phyloP scores from a whole-genome alignment of 495 filamentous ascomycete species.

The Podospora bellae-mahoneyi region DNA sequence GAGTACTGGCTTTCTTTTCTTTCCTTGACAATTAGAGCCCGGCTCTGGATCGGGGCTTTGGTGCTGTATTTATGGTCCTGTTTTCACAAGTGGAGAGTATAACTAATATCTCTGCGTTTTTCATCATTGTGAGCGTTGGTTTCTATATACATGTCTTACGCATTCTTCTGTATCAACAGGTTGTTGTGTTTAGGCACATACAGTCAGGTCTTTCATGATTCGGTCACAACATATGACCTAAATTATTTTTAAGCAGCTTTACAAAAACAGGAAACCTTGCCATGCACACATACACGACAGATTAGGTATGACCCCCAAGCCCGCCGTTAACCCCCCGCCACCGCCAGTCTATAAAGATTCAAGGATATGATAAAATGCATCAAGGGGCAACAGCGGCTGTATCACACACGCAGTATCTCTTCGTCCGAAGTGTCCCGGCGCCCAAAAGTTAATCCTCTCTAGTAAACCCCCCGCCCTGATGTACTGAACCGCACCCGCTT shows the following conservation, averaged over 20 bases:
- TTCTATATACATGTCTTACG: no score
- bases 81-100: neutral
- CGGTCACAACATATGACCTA: neutral
- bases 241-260: neutral
- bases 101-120: neutral
- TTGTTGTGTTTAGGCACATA: no score
- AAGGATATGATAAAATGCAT: slow-evolving; percentile 20
- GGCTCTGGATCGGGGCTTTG: no score
- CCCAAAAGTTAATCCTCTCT: neutral
- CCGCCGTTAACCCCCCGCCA: slow-evolving; percentile 24
- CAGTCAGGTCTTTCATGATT: neutral
- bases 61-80: neutral
- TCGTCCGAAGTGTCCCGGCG: neutral
- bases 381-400: slow-evolving; percentile 11
- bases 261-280: slow-evolving; percentile 10
- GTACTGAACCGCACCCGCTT: slow-evolving; percentile 9
- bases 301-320: slow-evolving; percentile 19
- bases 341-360: slow-evolving; percentile 32
- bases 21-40: no score
- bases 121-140: neutral
- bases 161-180: no score
- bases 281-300: neutral
- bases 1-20: neutral
- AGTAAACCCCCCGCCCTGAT: neutral
- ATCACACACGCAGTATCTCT: slow-evolving; percentile 1